These are phyloP conservation scores for Pezicula neosporulosa DNA, from an alignment of 2,329 filamentous ascomycete genomes.

Conservation along the genomic window DNA sequence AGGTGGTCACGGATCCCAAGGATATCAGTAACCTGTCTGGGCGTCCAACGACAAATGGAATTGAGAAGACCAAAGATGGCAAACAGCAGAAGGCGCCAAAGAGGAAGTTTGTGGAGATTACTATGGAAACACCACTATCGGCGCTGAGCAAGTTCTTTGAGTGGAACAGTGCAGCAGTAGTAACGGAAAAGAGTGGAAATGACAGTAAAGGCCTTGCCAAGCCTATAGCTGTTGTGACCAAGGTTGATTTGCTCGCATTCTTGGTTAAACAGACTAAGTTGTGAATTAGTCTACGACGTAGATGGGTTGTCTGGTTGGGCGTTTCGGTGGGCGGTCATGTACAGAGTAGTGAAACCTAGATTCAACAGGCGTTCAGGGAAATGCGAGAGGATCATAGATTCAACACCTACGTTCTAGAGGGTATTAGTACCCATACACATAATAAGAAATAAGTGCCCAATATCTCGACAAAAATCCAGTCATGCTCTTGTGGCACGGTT, in stretches of 20 bases:
- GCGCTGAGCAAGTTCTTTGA: constrained; percentile 91
- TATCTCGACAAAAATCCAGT: too few relatives aligned
- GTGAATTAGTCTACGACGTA: background rate
- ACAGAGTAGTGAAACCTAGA: background rate
- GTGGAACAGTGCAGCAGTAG: constrained; percentile 95
- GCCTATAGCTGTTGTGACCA: constrained; percentile 88
- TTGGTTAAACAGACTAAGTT: constrained; percentile 66
- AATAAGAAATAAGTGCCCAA: too few relatives aligned
- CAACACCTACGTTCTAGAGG: background rate
- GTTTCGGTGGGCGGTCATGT: background rate
- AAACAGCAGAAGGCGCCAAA: constrained; percentile 41
- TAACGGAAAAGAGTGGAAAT: constrained; percentile 69
- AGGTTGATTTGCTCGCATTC: constrained; percentile 92
- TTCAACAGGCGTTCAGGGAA: background rate
- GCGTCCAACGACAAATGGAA: constrained; percentile 26
- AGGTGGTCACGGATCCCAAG: constrained; percentile 86
- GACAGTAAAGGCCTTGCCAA: constrained; percentile 53
- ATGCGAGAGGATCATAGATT: background rate
- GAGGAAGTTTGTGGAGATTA: constrained; percentile 89
- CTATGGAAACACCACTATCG: constrained; percentile 78
- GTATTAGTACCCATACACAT: too few relatives aligned
- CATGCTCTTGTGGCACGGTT: too few relatives aligned
- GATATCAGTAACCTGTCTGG: constrained; percentile 44
- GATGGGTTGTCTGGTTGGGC: background rate
- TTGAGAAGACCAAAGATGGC: constrained; percentile 22